A percentile compares a stretch with the other conserved stretches of the same genome.
Evolutionary conservation across 1,139 yeast species (phyloP).

Genomic region (Suhomyces choctaworum): DNA sequence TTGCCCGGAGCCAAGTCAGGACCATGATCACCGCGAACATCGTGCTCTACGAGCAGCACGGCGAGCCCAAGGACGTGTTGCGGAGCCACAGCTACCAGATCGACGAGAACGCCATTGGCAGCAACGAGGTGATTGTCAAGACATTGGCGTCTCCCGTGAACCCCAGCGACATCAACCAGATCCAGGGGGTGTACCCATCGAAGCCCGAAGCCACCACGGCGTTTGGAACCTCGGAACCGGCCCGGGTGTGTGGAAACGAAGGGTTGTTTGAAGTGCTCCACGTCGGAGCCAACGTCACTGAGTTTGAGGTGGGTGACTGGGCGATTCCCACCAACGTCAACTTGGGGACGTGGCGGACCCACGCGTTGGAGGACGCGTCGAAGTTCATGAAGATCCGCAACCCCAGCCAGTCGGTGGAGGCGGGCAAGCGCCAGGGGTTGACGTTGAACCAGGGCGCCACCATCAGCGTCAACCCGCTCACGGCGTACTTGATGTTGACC

Average conservation of each 20-base stretch:
- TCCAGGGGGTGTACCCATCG: slow-evolving; percentile 94
- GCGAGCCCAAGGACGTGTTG: slow-evolving; percentile 59
- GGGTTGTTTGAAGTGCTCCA: slow-evolving; percentile 84
- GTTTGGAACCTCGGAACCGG: slow-evolving; percentile 55
- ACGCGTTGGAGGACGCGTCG: slow-evolving; percentile 54
- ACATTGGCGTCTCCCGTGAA: slow-evolving; percentile 87
- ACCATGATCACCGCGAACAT: slow-evolving; percentile 57
- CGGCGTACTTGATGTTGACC: slow-evolving; percentile 88
- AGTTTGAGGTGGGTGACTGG: slow-evolving; percentile 78
- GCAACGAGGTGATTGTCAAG: slow-evolving; percentile 53
- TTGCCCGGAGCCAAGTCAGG: slow-evolving; percentile 22
- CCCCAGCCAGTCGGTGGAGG: slow-evolving; percentile 35
- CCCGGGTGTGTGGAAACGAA: slow-evolving; percentile 89
- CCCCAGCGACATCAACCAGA: slow-evolving; percentile 88
- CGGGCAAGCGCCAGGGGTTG: slow-evolving; percentile 43
- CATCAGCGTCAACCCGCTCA: slow-evolving; percentile 84
- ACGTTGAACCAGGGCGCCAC: slow-evolving; percentile 79
- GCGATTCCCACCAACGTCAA: slow-evolving; percentile 81
- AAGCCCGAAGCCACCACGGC: slow-evolving; percentile 58
- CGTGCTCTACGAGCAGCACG: slow-evolving; percentile 56
- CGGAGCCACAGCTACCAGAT: slow-evolving; percentile 53
- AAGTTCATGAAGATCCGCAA: slow-evolving; percentile 56
- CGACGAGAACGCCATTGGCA: slow-evolving; percentile 42
- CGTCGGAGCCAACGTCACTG: slow-evolving; percentile 57
- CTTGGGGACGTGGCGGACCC: slow-evolving; percentile 95